Conservation (phyloP, 2,329 filamentous ascomycete species). For the Aspergillus tamarii region DNA sequence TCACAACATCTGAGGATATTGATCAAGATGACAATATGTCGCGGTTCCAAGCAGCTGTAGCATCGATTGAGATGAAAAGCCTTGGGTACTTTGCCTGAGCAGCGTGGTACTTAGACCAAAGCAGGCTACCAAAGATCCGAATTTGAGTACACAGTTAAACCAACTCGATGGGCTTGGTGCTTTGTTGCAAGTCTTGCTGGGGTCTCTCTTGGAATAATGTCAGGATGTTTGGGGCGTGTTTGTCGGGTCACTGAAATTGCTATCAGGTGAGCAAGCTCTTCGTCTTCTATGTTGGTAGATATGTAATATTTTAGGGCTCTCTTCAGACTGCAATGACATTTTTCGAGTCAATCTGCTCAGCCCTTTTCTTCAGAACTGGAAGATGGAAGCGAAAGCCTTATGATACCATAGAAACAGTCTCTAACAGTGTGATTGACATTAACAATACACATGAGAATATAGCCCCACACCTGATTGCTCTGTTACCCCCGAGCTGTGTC, state of each 20-base stretch:
- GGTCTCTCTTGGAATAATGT: neutral
- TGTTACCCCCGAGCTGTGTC: neutral
- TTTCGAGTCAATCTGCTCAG: neutral
- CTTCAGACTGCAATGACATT: neutral
- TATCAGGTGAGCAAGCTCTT: neutral
- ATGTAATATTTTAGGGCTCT: neutral
- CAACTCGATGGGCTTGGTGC: conserved; percentile 14
- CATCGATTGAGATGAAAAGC: conserved; percentile 12
- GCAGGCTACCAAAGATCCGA: neutral
- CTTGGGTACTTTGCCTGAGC: conserved; percentile 28
- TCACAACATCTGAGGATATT: neutral
- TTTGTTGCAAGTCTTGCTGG: conserved; percentile 14
- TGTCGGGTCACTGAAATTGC: neutral
- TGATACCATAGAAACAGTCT: conserved; percentile 25
- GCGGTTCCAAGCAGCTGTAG: neutral
- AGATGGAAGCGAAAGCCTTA: conserved; percentile 10
- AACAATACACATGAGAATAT: conserved; percentile 10
- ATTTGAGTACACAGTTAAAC: neutral
- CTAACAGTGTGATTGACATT: conserved; percentile 28
- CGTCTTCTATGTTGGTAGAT: neutral
- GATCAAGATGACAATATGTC: neutral
- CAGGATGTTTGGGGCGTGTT: neutral
- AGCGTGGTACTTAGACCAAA: conserved; percentile 27
- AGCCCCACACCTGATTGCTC: neutral
- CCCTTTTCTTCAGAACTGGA: neutral